These are phyloP conservation scores for Calonectria multiphialidica DNA, from an alignment of 2,329 filamentous ascomycete genomes.

Conservation along the genomic window DNA sequence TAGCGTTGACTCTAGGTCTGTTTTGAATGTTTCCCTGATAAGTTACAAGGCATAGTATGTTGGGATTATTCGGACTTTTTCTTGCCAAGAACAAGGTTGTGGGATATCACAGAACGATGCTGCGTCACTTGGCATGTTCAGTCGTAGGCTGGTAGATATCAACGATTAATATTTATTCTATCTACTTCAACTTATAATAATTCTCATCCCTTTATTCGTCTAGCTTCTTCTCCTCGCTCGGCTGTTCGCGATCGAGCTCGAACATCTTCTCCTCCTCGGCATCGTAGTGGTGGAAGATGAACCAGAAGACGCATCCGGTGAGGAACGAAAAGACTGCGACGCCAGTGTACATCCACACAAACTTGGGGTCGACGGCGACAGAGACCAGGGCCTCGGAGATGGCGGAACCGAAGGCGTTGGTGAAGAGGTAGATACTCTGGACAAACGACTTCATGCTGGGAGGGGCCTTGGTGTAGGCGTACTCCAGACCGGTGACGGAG, in stretches of 20 bases:
- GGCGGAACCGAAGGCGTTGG: conserved; percentile 68
- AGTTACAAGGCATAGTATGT: too few relatives aligned
- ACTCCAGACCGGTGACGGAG: conserved; percentile 77
- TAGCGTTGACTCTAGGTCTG: too few relatives aligned
- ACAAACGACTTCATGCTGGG: conserved; percentile 75
- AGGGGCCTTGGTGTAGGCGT: conserved; percentile 80
- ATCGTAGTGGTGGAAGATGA: conserved; percentile 53
- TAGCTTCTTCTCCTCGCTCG: conserved; percentile 37
- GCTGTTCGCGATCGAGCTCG: conserved; percentile 51
- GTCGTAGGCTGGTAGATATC: neutral
- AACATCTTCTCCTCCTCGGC: conserved; percentile 53
- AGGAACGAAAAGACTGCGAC: conserved; percentile 62
- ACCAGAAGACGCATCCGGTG: conserved; percentile 66
- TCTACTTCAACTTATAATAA: neutral
- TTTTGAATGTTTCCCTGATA: too few relatives aligned
- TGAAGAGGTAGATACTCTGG: conserved; percentile 70
- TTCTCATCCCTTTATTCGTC: conserved; percentile 23
- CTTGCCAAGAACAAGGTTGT: too few relatives aligned
- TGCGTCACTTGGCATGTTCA: neutral
- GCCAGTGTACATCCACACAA: conserved; percentile 75
- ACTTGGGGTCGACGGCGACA: conserved; percentile 70
- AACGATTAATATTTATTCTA: neutral
- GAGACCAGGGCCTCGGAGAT: conserved; percentile 73
- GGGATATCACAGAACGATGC: too few relatives aligned
- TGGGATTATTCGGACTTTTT: neutral